phyloP scores from a whole-genome alignment of 2,329 filamentous ascomycete species.

The Arthrobotrys conoides region DNA sequence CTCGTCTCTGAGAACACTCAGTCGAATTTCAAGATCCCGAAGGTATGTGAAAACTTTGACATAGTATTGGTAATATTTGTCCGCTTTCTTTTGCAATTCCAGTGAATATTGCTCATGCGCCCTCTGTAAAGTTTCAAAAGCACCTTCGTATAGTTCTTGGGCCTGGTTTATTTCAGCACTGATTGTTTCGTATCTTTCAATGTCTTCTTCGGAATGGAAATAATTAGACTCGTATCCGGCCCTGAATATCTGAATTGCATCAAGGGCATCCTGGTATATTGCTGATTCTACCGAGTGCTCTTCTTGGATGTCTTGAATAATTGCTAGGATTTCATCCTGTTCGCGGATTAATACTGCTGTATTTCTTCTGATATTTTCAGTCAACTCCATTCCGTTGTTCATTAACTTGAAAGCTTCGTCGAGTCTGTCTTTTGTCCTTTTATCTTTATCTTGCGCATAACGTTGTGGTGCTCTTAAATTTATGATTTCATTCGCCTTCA shows the following conservation, averaged over 20 bases:
- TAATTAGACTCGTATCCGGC: constrained; percentile 8
- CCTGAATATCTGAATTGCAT: not conserved
- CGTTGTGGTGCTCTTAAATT: not conserved
- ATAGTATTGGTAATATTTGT: constrained; percentile 19
- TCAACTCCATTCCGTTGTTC: constrained; percentile 16
- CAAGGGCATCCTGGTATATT: not conserved
- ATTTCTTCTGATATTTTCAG: not conserved
- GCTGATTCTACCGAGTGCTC: not conserved
- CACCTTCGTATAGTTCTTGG: not conserved
- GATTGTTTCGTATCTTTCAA: not conserved
- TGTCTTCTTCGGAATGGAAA: not conserved
- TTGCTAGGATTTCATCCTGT: not conserved
- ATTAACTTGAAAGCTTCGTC: not conserved
- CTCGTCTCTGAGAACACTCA: constrained; percentile 10
- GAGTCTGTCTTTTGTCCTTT: not conserved
- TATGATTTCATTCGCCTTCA: not conserved
- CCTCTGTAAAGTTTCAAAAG: not conserved
- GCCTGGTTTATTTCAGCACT: not conserved
- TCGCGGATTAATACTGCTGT: not conserved
- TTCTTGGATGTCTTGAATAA: not conserved
- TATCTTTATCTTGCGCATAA: not conserved
- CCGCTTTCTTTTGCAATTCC: constrained; percentile 17
- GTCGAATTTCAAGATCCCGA: constrained; percentile 18
- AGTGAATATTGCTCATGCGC: not conserved
- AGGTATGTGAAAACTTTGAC: constrained; percentile 12